These are phyloP conservation scores for Bipolaris oryzae DNA, from an alignment of 2,329 filamentous ascomycete species.

Conservation along the genomic window DNA sequence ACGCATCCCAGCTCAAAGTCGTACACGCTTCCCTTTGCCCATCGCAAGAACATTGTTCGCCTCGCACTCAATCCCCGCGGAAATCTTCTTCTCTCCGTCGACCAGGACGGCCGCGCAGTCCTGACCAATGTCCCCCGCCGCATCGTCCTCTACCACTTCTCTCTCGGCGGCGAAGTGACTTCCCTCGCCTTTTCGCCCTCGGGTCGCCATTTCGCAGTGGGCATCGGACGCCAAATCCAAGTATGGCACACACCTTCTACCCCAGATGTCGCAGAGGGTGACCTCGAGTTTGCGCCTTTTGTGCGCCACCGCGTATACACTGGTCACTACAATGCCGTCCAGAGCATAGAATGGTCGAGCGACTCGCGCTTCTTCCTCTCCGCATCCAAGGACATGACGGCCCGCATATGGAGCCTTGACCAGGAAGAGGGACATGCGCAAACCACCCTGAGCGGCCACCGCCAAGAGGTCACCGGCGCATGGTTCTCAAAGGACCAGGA, in stretches of 20 bases:
- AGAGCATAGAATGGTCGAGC: conserved; percentile 90
- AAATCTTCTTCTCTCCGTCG: conserved; percentile 89
- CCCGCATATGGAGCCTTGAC: conserved; percentile 92
- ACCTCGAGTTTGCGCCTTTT: conserved; percentile 94
- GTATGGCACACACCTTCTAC: conserved; percentile 96
- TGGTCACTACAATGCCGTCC: conserved; percentile 86
- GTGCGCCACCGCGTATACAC: conserved; percentile 84
- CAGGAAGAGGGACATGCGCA: conserved; percentile 86
- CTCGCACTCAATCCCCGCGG: conserved; percentile 88
- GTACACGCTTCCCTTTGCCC: conserved; percentile 84
- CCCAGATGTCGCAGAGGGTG: conserved; percentile 80
- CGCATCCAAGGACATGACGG: conserved; percentile 88
- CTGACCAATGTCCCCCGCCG: conserved; percentile 87
- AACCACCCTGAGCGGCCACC: conserved; percentile 88
- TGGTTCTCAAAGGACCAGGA: conserved; percentile 97
- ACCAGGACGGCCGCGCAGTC: conserved; percentile 93
- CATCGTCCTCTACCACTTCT: conserved; percentile 90
- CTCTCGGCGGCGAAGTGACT: conserved; percentile 83
- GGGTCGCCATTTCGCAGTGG: conserved; percentile 88
- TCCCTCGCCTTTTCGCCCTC: conserved; percentile 90
- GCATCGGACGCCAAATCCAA: conserved; percentile 84
- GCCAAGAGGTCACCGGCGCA: conserved; percentile 88
- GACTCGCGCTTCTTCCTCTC: conserved; percentile 96
- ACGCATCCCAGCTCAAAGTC: conserved; percentile 73
- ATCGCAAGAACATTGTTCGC: conserved; percentile 89